Evolutionary conservation across 2,329 filamentous ascomycete species (phyloP).

Genomic region (Dothideomycetes sp.): DNA sequence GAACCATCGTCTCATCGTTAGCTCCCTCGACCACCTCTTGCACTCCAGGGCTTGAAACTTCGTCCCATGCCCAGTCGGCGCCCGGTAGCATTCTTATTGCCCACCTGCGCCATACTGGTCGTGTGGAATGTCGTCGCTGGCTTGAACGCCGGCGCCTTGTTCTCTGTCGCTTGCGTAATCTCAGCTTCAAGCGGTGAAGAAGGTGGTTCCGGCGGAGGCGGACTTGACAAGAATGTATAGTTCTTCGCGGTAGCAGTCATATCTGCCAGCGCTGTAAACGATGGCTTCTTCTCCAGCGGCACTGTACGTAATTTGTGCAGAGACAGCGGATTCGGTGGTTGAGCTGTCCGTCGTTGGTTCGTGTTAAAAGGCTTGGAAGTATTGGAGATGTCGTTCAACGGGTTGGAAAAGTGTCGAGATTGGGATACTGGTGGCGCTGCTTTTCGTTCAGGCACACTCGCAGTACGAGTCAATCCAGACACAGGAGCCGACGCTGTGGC

Average conservation of each 20-base stretch:
- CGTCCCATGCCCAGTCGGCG: conserved; percentile 41
- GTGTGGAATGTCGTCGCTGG: conserved; percentile 36
- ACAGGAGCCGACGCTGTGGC: background rate
- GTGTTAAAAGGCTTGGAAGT: conserved; percentile 8
- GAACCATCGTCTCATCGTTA: too few species aligned
- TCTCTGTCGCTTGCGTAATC: background rate
- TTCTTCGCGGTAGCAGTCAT: conserved; percentile 26
- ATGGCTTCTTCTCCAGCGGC: conserved; percentile 27
- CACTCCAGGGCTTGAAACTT: conserved; percentile 43
- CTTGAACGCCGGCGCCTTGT: conserved; percentile 20
- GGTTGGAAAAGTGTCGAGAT: conserved; percentile 10
- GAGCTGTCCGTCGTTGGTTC: conserved; percentile 2
- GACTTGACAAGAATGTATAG: conserved; percentile 43
- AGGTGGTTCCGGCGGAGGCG: conserved; percentile 26
- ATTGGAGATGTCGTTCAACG: conserved; percentile 29
- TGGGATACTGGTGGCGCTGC: background rate
- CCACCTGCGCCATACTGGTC: conserved; percentile 31
- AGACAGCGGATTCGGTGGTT: background rate
- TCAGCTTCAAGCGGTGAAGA: conserved; percentile 17
- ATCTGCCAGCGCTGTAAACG: conserved; percentile 18
- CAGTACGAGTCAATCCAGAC: conserved; percentile 3
- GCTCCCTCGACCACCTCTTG: conserved; percentile 15
- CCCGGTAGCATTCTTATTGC: conserved; percentile 21
- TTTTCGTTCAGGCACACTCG: conserved; percentile 3
- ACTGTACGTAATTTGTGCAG: conserved; percentile 23